Evolutionary conservation across 768 basidiomycete genomes (phyloP), one percentile per base, ranked within the genome.

Genomic region (Ramaria sp.): DNA sequence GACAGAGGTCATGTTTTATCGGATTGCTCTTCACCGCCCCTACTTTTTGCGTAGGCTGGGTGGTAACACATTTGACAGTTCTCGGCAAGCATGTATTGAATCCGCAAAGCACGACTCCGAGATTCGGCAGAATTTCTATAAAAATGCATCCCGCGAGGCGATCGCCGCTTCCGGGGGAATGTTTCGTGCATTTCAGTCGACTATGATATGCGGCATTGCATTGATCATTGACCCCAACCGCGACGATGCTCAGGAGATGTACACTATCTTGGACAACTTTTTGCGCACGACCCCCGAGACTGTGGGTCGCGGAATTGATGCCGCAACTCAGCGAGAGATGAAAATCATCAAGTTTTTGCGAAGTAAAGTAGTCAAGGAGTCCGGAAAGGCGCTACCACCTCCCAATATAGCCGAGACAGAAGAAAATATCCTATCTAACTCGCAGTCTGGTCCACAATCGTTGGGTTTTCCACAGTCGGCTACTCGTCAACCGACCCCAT

Each of bases 181-280:
- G 6, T 91, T 90, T 63, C 74, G 88, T 54, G 88, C 90, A 62
- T 92, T 92, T 67, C 88, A 90, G 65, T 83, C 86, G 8, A 85
- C 87, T 9, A 88, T 93, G 88, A 85, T 92, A 52, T 83, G 85
- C 58, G 86, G 90, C 10, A 89, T 93, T 50, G 89, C 89, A 64
- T 78, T 91, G 49, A 81, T 88, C 49, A 71, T 92, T 27, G 80
- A 92, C 58, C 89, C 87, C 1, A 79, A 72, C 36, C 88, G 88
- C 3, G 71, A 75, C 58, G 75, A 87, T 61, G 79, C 82, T 4
- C 73, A 70, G 4, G 74, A 71, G 41, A 90, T 93, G 88, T 85
- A 86, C 61, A 71, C 76, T 38, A 87, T 93, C 47, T 67, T 93
- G 59, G 88, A 91, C 56, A 77, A 73, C 3, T 93, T 90, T 66